A percentile compares a stretch with the other conserved stretches of the same genome.
phyloP scores from a whole-genome alignment of 1,139 yeast genomes.

The Saccharomyces uvarum region DNA sequence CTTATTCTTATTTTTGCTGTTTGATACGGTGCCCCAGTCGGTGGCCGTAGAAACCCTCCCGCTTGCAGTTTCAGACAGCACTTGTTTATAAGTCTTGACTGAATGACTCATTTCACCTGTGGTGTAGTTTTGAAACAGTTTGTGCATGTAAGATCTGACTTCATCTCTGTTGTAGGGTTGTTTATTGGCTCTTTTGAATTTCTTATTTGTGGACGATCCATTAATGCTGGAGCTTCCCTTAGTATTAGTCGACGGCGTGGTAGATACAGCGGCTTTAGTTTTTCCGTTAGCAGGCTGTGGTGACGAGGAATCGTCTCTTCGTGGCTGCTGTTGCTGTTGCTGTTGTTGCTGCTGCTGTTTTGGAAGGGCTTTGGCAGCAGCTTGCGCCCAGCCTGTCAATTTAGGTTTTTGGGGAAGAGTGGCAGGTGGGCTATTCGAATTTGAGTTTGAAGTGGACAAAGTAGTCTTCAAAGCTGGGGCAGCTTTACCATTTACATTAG shows the following conservation, averaged over 20 bases:
- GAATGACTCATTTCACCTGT: constrained; percentile 4
- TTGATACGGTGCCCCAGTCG: constrained; percentile 29
- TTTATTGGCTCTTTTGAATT: constrained; percentile 8
- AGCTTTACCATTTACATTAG: background rate
- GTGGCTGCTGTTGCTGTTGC: background rate
- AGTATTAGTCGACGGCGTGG: background rate
- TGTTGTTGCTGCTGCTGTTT: constrained; percentile 5
- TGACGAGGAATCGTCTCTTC: background rate
- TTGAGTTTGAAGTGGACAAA: background rate
- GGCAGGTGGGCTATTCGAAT: constrained; percentile 4
- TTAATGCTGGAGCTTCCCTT: constrained; percentile 1
- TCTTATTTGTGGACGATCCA: background rate
- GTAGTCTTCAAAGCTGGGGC: background rate
- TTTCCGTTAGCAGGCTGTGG: background rate
- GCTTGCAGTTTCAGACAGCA: background rate
- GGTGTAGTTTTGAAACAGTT: constrained; percentile 15
- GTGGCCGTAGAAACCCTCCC: constrained; percentile 10
- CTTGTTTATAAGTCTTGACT: constrained; percentile 1
- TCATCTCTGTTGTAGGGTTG: constrained; percentile 26
- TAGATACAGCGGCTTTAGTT: background rate
- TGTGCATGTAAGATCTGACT: constrained; percentile 20
- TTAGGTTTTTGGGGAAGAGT: constrained; percentile 16
- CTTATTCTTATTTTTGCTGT: constrained; percentile 23
- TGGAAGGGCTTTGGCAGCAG: constrained; percentile 27
- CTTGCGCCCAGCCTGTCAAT: constrained; percentile 31